Percentiles rank a stretch among this genome's conserved stretches.
Evolutionary conservation across 2,329 filamentous ascomycete species (phyloP).

Genomic region (Aciculosporium take): DNA sequence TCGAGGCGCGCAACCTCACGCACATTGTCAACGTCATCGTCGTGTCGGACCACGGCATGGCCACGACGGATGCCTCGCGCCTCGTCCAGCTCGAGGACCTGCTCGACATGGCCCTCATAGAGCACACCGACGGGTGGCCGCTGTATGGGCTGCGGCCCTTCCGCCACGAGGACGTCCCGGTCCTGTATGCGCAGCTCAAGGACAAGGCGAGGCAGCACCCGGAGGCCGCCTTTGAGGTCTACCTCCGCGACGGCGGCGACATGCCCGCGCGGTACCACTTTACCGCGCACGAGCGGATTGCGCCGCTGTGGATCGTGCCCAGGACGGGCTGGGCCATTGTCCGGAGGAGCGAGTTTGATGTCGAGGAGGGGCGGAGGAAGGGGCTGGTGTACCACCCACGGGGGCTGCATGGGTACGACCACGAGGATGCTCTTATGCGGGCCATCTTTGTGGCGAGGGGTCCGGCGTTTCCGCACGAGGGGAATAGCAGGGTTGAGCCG

Average conservation of each 20-base stretch:
- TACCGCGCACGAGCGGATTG: constrained; percentile 69
- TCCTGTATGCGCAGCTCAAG: constrained; percentile 48
- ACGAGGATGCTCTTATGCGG: constrained; percentile 87
- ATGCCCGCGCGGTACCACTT: constrained; percentile 96
- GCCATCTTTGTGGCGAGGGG: constrained; percentile 89
- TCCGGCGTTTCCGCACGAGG: constrained; percentile 76
- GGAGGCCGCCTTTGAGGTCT: constrained; percentile 68
- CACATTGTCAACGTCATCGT: constrained; percentile 84
- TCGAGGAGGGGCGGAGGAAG: constrained; percentile 47
- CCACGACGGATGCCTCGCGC: constrained; percentile 68
- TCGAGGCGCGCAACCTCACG: constrained; percentile 72
- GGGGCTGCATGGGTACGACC: constrained; percentile 88
- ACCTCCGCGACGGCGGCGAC: constrained; percentile 64
- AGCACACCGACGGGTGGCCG: constrained; percentile 88
- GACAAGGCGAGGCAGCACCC: constrained; percentile 37
- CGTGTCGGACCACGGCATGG: constrained; percentile 98
- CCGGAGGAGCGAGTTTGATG: constrained; percentile 61
- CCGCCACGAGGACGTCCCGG: constrained; percentile 47
- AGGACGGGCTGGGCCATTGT: constrained; percentile 90
- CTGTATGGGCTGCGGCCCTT: constrained; percentile 78
- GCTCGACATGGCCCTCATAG: constrained; percentile 61
- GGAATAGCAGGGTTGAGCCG: constrained; percentile 62
- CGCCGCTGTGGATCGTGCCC: constrained; percentile 86
- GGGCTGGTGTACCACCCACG: constrained; percentile 60
- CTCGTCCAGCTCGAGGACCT: constrained; percentile 84